Conservation (phyloP, 306 rosid genomes). For the Rosa chinensis region DNA sequence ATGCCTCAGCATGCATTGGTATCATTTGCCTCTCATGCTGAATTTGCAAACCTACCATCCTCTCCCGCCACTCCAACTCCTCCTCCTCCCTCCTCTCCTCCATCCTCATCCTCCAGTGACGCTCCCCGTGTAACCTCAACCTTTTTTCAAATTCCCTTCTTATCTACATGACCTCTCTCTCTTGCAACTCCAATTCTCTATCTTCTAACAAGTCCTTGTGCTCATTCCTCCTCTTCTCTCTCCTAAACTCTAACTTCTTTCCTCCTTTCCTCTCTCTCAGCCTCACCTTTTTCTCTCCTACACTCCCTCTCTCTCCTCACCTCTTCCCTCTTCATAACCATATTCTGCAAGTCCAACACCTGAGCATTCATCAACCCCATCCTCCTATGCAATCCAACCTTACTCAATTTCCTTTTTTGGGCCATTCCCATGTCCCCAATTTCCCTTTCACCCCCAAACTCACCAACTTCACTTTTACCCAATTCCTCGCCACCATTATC, state of each 20-base stretch:
- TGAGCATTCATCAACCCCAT: constrained; percentile 43
- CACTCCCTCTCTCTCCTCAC: constrained; percentile 67
- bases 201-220: constrained; percentile 51
- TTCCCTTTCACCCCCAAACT: constrained; percentile 24
- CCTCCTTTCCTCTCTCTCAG: constrained; percentile 45
- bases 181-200: constrained; percentile 58
- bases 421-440: constrained; percentile 24
- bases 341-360: constrained; percentile 59
- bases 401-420: constrained; percentile 36
- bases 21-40: constrained; percentile 89
- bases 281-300: constrained; percentile 49
- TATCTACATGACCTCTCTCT: constrained; percentile 51
- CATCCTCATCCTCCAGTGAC: constrained; percentile 63
- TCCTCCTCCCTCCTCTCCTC: constrained; percentile 84
- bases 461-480: constrained; percentile 22
- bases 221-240: constrained; percentile 41
- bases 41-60: constrained; percentile 77
- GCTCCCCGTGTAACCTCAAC: constrained; percentile 55
- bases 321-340: constrained; percentile 71
- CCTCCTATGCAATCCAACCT: constrained; percentile 37
- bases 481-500: too few species aligned
- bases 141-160: constrained; percentile 56
- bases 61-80: constrained; percentile 91
- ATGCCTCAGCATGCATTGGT: constrained; percentile 85
- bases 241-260: constrained; percentile 47